These are phyloP conservation scores for Comarum palustre DNA, from an alignment of 306 rosid genomes.

Conservation along the genomic window DNA sequence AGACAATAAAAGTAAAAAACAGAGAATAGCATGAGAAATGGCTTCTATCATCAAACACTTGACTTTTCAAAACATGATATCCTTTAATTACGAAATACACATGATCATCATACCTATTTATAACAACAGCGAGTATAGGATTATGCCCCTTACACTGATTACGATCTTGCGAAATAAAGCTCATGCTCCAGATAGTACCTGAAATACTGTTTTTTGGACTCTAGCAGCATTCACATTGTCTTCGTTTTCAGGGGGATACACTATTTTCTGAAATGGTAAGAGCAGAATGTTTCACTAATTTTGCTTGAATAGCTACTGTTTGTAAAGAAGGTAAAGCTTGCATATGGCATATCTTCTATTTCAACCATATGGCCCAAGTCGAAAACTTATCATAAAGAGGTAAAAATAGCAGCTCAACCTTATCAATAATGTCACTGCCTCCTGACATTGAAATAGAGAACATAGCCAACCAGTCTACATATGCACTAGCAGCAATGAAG, in stretches of 20 bases:
- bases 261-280: conserved; percentile 52
- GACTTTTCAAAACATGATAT: conserved; percentile 11
- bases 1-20: neutral
- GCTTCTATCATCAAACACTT: conserved; percentile 21
- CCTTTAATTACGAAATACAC: neutral
- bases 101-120: conserved; percentile 57
- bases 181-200: conserved; percentile 94
- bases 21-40: conserved; percentile 24
- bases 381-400: conserved; percentile 17
- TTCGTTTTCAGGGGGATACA: conserved; percentile 68
- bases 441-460: conserved; percentile 68
- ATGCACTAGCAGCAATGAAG: conserved; percentile 88
- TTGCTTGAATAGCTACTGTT: neutral
- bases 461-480: conserved; percentile 70
- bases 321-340: neutral
- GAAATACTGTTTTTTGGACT: conserved; percentile 42
- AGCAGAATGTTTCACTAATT: conserved; percentile 21
- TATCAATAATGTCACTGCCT: conserved; percentile 64
- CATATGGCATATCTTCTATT: neutral
- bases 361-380: conserved; percentile 9
- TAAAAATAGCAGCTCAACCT: conserved; percentile 41
- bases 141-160: conserved; percentile 55
- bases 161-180: conserved; percentile 73
- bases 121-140: conserved; percentile 80
- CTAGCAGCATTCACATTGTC: conserved; percentile 41